Conservation (phyloP, 1,284 basidiomycete species). For the Microbotryum scabiosae region DNA sequence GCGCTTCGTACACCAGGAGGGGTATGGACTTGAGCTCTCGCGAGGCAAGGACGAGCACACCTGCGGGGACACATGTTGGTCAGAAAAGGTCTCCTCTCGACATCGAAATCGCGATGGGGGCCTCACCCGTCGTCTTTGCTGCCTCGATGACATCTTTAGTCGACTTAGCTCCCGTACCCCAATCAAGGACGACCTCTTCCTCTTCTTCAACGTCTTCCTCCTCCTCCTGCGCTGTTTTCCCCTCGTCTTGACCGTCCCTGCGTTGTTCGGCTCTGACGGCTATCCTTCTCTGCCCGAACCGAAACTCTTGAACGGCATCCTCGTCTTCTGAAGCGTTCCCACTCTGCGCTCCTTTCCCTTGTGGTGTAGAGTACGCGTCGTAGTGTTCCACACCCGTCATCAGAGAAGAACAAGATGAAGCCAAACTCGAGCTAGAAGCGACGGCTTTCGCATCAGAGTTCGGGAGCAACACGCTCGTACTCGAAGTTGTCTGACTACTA, state of each 20-base stretch:
- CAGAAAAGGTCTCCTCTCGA: not conserved
- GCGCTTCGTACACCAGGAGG: conserved; percentile 10
- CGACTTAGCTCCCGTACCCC: conserved; percentile 12
- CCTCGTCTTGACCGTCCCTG: too few relatives aligned
- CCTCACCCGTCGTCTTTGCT: conserved; percentile 17
- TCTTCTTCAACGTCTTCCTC: not conserved
- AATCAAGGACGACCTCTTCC: conserved; percentile 5
- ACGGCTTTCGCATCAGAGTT: conserved; percentile 4
- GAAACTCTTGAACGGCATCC: not conserved
- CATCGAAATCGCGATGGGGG: too few relatives aligned
- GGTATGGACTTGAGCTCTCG: conserved; percentile 9
- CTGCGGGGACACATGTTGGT: not conserved
- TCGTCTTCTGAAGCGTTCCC: not conserved
- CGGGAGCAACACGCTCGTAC: too few relatives aligned
- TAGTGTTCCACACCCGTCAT: too few relatives aligned
- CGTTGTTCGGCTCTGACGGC: too few relatives aligned
- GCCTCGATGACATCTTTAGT: conserved; percentile 9
- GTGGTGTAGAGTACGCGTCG: too few relatives aligned
- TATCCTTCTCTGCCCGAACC: not conserved
- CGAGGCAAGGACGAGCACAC: conserved; percentile 22
- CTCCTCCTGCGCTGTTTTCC: too few relatives aligned
- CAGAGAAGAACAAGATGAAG: too few relatives aligned
- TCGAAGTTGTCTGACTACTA: not conserved
- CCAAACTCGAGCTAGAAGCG: not conserved
- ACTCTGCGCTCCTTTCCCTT: not conserved